phyloP scores from a whole-genome alignment of 495 filamentous ascomycete species.

The Parmelia sp. region DNA sequence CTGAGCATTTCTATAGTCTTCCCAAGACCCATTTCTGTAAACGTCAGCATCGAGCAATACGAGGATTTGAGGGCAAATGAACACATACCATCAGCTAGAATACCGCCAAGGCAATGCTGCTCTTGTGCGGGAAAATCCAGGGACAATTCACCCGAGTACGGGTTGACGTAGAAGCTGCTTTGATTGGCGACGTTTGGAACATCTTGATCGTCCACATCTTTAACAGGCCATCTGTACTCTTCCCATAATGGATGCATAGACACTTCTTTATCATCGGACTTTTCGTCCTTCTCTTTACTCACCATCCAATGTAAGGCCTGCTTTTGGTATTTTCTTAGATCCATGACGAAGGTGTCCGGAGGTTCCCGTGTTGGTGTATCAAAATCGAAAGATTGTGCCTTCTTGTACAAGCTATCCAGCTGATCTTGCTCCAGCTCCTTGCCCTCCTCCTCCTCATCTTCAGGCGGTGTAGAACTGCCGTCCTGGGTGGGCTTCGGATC shows the following conservation, averaged over 20 bases:
- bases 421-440: conserved; percentile 93
- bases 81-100: conserved; percentile 84
- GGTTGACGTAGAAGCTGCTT: conserved; percentile 84
- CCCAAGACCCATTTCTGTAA: conserved; percentile 58
- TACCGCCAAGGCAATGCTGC: conserved; percentile 88
- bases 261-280: conserved; percentile 49
- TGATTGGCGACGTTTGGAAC: conserved; percentile 57
- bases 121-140: conserved; percentile 87
- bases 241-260: conserved; percentile 99
- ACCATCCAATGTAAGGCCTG: conserved; percentile 96
- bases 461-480: conserved; percentile 41
- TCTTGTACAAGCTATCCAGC: conserved; percentile 87
- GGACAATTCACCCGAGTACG: conserved; percentile 93
- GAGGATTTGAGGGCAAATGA: background rate
- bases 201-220: conserved; percentile 77
- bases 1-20: conserved; percentile 98
- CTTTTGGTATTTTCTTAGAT: conserved; percentile 86
- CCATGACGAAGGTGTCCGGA: conserved; percentile 70
- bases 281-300: conserved; percentile 78
- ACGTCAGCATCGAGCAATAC: conserved; percentile 5
- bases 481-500: conserved; percentile 42
- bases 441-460: conserved; percentile 72
- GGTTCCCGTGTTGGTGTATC: conserved; percentile 80
- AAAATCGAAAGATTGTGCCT: conserved; percentile 96
- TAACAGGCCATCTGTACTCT: conserved; percentile 82